These are phyloP conservation scores for Middelhovenomyces tepae DNA, from an alignment of 805 yeast species.

Conservation along the genomic window DNA sequence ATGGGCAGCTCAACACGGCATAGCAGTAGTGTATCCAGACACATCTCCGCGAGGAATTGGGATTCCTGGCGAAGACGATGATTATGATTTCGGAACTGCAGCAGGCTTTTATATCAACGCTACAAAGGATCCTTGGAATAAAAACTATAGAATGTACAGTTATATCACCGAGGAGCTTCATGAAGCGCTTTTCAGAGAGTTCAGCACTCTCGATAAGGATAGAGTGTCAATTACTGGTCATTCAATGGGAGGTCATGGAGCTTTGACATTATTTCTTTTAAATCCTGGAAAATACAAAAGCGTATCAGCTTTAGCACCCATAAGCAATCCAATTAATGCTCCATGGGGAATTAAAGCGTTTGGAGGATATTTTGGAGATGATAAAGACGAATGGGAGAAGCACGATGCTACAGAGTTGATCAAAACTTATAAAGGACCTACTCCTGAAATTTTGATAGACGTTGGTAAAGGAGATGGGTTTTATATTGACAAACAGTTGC, in stretches of 20 bases:
- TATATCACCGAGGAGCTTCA: conserved; percentile 73
- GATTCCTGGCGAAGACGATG: conserved; percentile 69
- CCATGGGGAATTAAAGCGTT: conserved; percentile 91
- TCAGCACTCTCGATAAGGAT: conserved; percentile 41
- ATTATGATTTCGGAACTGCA: conserved; percentile 88
- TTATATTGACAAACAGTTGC: conserved; percentile 52
- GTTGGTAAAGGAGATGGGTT: conserved; percentile 76
- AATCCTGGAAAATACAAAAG: conserved; percentile 68
- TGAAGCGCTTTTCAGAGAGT: conserved; percentile 35
- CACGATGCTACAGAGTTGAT: conserved; percentile 84
- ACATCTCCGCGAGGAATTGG: conserved; percentile 89
- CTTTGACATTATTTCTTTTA: conserved; percentile 57
- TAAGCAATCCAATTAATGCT: conserved; percentile 63
- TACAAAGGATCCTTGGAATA: conserved; percentile 57
- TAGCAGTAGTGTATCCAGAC: conserved; percentile 89
- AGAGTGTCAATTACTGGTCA: conserved; percentile 83
- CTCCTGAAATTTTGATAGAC: conserved; percentile 65
- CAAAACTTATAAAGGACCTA: conserved; percentile 43
- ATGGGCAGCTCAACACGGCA: conserved; percentile 71
- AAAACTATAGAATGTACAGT: conserved; percentile 77
- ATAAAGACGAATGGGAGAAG: conserved; percentile 51
- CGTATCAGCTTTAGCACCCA: conserved; percentile 87
- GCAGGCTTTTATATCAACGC: conserved; percentile 95
- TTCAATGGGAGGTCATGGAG: conserved; percentile 98
- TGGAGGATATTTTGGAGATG: conserved; percentile 61